A percentile compares a stretch with the other conserved stretches of the same genome.
phyloP scores from a whole-genome alignment of 225 moss, liverwort and hornwort genomes.

The Pleurozium schreberi region DNA sequence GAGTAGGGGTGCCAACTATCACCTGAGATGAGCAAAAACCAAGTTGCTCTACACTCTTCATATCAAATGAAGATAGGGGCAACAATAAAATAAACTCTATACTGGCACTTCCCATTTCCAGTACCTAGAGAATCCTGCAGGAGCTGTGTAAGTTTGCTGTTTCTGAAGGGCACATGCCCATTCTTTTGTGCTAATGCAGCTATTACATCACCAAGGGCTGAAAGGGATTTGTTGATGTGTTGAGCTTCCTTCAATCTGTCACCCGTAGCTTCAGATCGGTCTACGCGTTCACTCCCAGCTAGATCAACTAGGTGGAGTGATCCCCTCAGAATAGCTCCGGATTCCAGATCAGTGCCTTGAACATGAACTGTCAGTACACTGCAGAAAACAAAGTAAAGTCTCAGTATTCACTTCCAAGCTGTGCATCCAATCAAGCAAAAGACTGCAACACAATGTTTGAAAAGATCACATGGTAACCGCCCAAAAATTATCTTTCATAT shows the following conservation, averaged over 20 bases:
- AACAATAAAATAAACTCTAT: background rate
- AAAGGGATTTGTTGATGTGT: constrained; percentile 92
- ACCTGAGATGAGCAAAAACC: background rate
- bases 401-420: background rate
- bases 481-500: background rate
- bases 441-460: background rate
- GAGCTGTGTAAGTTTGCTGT: constrained; percentile 88
- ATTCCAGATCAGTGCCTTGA: constrained; percentile 70
- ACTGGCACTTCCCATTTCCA: background rate
- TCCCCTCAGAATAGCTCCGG: constrained; percentile 70
- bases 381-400: background rate
- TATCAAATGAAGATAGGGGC: background rate
- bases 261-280: constrained; percentile 86
- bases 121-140: constrained; percentile 83
- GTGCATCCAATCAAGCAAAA: background rate
- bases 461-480: background rate
- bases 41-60: background rate
- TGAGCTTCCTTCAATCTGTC: constrained; percentile 93
- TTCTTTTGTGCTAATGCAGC: constrained; percentile 83
- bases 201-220: constrained; percentile 91
- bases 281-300: constrained; percentile 90
- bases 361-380: constrained; percentile 93
- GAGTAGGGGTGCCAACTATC: background rate
- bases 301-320: constrained; percentile 90
- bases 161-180: constrained; percentile 82